Evolutionary conservation across 805 yeast species (phyloP).

Genomic region (Ogataea saltuana): DNA sequence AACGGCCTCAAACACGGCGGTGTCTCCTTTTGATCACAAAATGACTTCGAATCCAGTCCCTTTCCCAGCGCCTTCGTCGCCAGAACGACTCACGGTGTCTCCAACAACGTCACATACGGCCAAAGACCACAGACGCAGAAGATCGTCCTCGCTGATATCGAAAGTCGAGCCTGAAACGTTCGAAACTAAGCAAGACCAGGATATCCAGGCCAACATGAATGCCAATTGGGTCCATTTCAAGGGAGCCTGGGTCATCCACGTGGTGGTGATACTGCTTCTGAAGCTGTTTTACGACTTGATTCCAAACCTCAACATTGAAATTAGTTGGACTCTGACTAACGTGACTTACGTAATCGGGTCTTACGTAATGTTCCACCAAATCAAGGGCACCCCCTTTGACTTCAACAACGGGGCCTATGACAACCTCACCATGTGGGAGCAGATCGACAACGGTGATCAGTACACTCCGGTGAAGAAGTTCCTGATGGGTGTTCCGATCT

Average conservation of each 20-base stretch:
- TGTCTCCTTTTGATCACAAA: not conserved
- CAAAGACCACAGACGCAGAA: constrained; percentile 49
- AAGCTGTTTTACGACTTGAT: constrained; percentile 77
- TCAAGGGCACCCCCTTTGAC: constrained; percentile 96
- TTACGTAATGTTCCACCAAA: constrained; percentile 93
- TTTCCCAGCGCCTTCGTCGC: constrained; percentile 36
- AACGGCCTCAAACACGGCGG: constrained; percentile 5
- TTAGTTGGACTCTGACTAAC: constrained; percentile 94
- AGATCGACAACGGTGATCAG: constrained; percentile 84
- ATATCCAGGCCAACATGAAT: constrained; percentile 82
- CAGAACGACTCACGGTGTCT: constrained; percentile 36
- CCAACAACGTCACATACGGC: constrained; percentile 35
- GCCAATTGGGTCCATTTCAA: constrained; percentile 96
- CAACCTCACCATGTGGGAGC: constrained; percentile 98
- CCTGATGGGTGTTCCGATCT: constrained; percentile 88
- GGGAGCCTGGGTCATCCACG: constrained; percentile 95
- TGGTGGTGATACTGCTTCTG: constrained; percentile 74
- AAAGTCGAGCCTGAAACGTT: constrained; percentile 91
- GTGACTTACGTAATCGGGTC: constrained; percentile 87
- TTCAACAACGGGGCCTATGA: constrained; percentile 96
- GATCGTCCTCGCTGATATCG: constrained; percentile 87
- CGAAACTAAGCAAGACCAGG: constrained; percentile 91
- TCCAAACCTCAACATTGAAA: constrained; percentile 77
- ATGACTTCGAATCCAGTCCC: constrained; percentile 27
- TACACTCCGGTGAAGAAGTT: constrained; percentile 96